Conservation (phyloP, 148 eudicot species). For the Chenopodium quinoa region DNA sequence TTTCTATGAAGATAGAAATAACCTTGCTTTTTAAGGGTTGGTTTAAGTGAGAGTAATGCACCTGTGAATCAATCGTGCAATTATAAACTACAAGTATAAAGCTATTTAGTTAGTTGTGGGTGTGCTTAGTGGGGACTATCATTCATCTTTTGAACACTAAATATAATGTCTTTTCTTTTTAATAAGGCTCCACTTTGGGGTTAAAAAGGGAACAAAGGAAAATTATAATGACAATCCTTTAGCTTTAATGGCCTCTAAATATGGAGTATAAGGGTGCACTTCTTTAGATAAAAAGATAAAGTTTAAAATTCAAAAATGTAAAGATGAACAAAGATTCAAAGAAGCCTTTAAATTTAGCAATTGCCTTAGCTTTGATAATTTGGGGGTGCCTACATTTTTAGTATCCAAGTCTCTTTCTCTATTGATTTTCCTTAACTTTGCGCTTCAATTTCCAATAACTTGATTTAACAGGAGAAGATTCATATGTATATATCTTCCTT, state of each 20-base stretch:
- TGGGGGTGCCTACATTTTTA: conserved; percentile 3
- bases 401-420: conserved; percentile 3
- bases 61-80: too few species aligned
- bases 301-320: not conserved
- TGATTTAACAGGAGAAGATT: not conserved
- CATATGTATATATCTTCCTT: not conserved
- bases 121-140: too few species aligned
- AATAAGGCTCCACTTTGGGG: not conserved
- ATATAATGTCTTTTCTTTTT: not conserved
- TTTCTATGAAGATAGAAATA: too few species aligned
- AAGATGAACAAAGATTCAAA: not conserved
- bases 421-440: conserved; percentile 1
- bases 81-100: too few species aligned
- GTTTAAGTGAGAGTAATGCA: too few species aligned
- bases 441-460: conserved; percentile 17
- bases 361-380: not conserved
- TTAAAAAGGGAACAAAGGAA: not conserved
- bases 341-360: not conserved
- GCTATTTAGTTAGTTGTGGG: too few species aligned
- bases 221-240: conserved; percentile 12
- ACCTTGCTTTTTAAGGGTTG: too few species aligned
- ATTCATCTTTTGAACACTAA: too few species aligned
- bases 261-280: conserved; percentile 11
- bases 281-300: conserved; percentile 16
- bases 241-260: conserved; percentile 3